phyloP scores from a whole-genome alignment of 768 basidiomycete species.

The Pleurotus giganteus region DNA sequence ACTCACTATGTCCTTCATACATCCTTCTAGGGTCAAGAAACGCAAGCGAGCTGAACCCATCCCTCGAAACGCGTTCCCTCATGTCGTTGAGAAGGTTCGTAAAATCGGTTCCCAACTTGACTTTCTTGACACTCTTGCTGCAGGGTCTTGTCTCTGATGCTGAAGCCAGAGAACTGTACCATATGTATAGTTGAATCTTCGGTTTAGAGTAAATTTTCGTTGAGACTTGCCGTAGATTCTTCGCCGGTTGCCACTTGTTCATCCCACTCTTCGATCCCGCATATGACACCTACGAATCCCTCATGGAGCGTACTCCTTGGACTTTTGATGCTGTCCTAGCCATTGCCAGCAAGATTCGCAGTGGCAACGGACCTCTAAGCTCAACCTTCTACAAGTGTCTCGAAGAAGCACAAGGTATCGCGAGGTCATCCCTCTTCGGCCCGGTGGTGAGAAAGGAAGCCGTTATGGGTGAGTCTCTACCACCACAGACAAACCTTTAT shows the following conservation, averaged over 20 bases:
- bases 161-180: constrained; percentile 89
- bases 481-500: constrained; percentile 16
- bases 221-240: constrained; percentile 64
- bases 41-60: constrained; percentile 82
- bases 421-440: constrained; percentile 89
- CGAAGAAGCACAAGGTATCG: constrained; percentile 95
- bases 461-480: constrained; percentile 75
- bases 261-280: constrained; percentile 91
- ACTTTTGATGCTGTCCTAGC: constrained; percentile 93
- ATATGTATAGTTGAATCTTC: constrained; percentile 62
- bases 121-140: constrained; percentile 8
- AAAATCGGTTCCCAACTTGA: constrained; percentile 6
- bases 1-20: background rate
- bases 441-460: constrained; percentile 94
- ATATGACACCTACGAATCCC: constrained; percentile 91
- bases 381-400: constrained; percentile 88
- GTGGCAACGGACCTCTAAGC: constrained; percentile 82
- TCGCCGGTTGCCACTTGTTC: constrained; percentile 94
- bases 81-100: constrained; percentile 81
- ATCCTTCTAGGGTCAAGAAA: constrained; percentile 65
- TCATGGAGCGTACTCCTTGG: constrained; percentile 93
- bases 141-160: constrained; percentile 83
- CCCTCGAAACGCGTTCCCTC: constrained; percentile 82
- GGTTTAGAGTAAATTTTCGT: constrained; percentile 28
- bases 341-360: constrained; percentile 88